phyloP scores from a whole-genome alignment of 1,139 yeast species.

The Hyphopichia burtonii region DNA sequence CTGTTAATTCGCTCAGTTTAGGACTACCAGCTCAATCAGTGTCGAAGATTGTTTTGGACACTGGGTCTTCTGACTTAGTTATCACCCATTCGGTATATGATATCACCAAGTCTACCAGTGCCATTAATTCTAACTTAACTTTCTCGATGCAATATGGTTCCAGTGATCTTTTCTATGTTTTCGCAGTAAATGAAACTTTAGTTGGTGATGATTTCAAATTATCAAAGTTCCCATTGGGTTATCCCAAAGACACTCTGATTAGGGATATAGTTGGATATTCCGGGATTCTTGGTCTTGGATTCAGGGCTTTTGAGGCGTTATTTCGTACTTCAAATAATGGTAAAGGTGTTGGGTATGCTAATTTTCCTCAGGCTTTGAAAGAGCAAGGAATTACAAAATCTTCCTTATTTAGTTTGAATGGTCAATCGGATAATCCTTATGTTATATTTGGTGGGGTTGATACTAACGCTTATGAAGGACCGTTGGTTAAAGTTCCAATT shows the following conservation, averaged over 20 bases:
- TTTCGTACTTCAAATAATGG: slow-evolving; percentile 7
- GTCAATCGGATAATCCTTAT: slow-evolving; percentile 8
- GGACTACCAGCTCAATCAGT: slow-evolving; percentile 18
- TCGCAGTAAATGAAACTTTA: slow-evolving; percentile 12
- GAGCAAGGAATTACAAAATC: slow-evolving; percentile 12
- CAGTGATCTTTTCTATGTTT: slow-evolving; percentile 10
- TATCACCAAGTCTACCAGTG: slow-evolving; percentile 3
- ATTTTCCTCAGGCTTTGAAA: slow-evolving; percentile 14
- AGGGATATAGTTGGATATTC: slow-evolving; percentile 8
- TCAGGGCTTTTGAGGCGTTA: slow-evolving; percentile 5
- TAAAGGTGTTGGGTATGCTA: slow-evolving; percentile 11
- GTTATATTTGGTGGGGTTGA: slow-evolving; percentile 25
- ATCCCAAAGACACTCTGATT: slow-evolving; percentile 3
- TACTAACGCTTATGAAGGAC: slow-evolving; percentile 12
- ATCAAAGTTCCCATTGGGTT: slow-evolving; percentile 10
- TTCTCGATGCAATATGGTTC: slow-evolving; percentile 13
- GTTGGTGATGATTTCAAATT: slow-evolving; percentile 5
- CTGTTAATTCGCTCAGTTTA: slow-evolving; percentile 10
- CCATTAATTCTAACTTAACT: slow-evolving; percentile 3
- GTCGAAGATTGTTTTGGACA: slow-evolving; percentile 15
- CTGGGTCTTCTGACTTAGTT: slow-evolving; percentile 23
- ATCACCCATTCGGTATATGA: slow-evolving; percentile 14
- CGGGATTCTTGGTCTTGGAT: slow-evolving; percentile 23
- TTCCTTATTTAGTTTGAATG: slow-evolving; percentile 15
- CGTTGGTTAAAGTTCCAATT: slow-evolving; percentile 18